phyloP scores from a whole-genome alignment of 441 rosid species.

The Pelargonium australe region DNA sequence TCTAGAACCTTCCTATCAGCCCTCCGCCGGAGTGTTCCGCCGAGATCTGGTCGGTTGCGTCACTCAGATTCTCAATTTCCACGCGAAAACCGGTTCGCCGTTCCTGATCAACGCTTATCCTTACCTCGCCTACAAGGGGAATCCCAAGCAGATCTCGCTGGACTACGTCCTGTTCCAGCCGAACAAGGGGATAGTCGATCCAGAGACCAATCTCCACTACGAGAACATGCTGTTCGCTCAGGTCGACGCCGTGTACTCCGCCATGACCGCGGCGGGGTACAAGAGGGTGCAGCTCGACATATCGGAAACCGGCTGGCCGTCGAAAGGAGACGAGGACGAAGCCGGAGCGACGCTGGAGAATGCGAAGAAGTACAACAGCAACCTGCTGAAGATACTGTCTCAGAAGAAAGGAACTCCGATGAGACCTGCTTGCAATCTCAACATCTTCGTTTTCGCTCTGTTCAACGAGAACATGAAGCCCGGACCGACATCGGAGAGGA shows the following conservation, averaged over 20 bases:
- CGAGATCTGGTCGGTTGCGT: conserved; percentile 47
- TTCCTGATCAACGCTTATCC: conserved; percentile 87
- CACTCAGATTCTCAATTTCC: conserved; percentile 57
- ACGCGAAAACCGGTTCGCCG: conserved; percentile 56
- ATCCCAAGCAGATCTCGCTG: conserved; percentile 62
- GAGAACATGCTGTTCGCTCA: conserved; percentile 35
- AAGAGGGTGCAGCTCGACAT: conserved; percentile 28
- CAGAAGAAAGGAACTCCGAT: conserved; percentile 78
- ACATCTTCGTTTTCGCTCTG: conserved; percentile 73
- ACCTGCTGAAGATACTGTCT: conserved; percentile 54
- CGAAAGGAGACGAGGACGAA: conserved; percentile 79
- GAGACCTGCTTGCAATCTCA: conserved; percentile 60
- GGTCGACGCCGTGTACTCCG: conserved; percentile 2
- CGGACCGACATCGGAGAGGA: conserved; percentile 84
- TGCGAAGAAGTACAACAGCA: conserved; percentile 70
- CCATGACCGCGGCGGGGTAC: not conserved
- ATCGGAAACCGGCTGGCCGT: conserved; percentile 97
- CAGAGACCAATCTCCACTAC: conserved; percentile 43
- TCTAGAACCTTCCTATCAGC: conserved; percentile 72
- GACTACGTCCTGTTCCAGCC: conserved; percentile 79
- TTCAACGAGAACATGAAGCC: conserved; percentile 88
- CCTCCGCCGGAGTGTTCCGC: conserved; percentile 74
- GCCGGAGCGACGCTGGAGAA: conserved; percentile 82
- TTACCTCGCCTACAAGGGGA: conserved; percentile 79
- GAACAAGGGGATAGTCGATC: conserved; percentile 42